Evolutionary conservation across 2,329 filamentous ascomycete species (phyloP).

Genomic region (Corinectria fuckeliana): DNA sequence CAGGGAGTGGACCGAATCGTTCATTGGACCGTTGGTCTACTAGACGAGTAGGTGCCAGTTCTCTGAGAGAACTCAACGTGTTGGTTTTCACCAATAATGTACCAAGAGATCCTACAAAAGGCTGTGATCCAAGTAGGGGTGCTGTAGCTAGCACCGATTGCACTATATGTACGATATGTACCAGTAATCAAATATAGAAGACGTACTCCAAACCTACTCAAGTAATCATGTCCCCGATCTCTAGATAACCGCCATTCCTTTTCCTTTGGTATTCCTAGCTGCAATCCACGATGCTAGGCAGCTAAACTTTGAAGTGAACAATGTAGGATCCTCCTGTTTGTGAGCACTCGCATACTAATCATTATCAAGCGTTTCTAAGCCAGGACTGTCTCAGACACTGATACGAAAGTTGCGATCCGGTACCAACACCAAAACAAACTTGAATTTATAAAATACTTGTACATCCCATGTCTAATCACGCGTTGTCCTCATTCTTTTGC

Average conservation of each 20-base stretch:
- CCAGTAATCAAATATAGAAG: background rate
- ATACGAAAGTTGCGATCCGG: conserved; percentile 14
- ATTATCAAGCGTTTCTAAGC: background rate
- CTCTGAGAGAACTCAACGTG: background rate
- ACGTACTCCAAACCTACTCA: background rate
- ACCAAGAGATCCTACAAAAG: conserved; percentile 23
- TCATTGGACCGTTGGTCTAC: conserved; percentile 72
- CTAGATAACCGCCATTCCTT: background rate
- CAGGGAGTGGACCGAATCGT: conserved; percentile 81
- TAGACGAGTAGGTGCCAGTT: conserved; percentile 54
- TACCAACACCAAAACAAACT: conserved; percentile 32
- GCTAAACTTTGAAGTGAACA: background rate
- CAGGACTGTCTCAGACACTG: background rate
- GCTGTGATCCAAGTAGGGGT: conserved; percentile 7
- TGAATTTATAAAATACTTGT: conserved; percentile 23
- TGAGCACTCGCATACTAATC: background rate
- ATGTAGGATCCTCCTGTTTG: background rate
- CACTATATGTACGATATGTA: background rate
- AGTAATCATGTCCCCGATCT: too few relatives aligned
- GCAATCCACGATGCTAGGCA: too few relatives aligned
- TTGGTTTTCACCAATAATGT: background rate
- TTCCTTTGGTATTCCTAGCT: background rate
- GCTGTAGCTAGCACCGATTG: background rate
- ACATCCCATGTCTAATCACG: conserved; percentile 28
- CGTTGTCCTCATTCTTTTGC: conserved; percentile 23